These are phyloP conservation scores for Candida manassasensis DNA, from an alignment of 805 yeast genomes.

Conservation along the genomic window DNA sequence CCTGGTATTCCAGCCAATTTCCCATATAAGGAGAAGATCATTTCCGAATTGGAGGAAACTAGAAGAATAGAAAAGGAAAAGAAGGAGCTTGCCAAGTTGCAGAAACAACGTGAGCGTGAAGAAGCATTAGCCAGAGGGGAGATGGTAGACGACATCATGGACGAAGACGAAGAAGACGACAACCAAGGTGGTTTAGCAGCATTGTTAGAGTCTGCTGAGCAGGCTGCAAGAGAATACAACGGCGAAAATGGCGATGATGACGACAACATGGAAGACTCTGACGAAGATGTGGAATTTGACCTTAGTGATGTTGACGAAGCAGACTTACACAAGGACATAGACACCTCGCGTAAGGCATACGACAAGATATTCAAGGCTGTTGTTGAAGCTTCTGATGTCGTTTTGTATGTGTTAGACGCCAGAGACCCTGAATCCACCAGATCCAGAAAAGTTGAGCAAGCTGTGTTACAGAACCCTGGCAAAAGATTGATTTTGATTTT, in stretches of 20 bases:
- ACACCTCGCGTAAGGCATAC: slow-evolving; percentile 81
- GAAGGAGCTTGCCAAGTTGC: slow-evolving; percentile 45
- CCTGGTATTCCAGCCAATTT: slow-evolving; percentile 93
- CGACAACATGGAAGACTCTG: slow-evolving; percentile 29
- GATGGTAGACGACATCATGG: slow-evolving; percentile 31
- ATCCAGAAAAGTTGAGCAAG: slow-evolving; percentile 85
- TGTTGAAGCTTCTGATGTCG: slow-evolving; percentile 86
- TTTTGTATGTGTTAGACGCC: slow-evolving; percentile 92
- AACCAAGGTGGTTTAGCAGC: slow-evolving; percentile 66
- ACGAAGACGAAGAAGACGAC: slow-evolving; percentile 33
- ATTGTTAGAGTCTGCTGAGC: slow-evolving; percentile 81
- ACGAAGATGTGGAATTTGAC: slow-evolving; percentile 39
- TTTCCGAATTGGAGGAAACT: slow-evolving; percentile 63
- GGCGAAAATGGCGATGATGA: slow-evolving; percentile 44
- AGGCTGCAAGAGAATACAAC: slow-evolving; percentile 72
- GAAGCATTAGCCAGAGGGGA: slow-evolving; percentile 37
- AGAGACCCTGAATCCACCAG: slow-evolving; percentile 96
- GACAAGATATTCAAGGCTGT: slow-evolving; percentile 93
- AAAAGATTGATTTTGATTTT: slow-evolving; percentile 82
- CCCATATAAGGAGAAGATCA: slow-evolving; percentile 86
- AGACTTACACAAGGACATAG: slow-evolving; percentile 48
- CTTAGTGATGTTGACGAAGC: slow-evolving; percentile 37
- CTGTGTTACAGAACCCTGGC: slow-evolving; percentile 71
- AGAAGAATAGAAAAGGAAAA: slow-evolving; percentile 54
- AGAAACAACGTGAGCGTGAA: slow-evolving; percentile 45